These are phyloP conservation scores for Acaromyces ingoldii DNA, from an alignment of 1,284 basidiomycete genomes.

Conservation along the genomic window DNA sequence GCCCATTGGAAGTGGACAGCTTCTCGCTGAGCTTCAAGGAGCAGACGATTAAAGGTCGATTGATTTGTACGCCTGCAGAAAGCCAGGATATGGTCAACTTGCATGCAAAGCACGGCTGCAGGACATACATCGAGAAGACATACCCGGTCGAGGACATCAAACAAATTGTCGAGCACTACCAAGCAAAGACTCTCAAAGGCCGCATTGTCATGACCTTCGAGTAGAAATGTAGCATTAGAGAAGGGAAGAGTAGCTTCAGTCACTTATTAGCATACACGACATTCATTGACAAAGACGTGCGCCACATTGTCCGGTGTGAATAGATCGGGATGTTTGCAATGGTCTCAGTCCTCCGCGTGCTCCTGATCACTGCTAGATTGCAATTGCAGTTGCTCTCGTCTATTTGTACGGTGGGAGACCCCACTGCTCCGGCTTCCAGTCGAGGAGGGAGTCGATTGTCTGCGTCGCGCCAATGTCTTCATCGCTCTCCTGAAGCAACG, in stretches of 20 bases:
- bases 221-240: background rate
- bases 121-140: slow-evolving; percentile 37
- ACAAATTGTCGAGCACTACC: slow-evolving; percentile 34
- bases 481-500: slow-evolving; percentile 2
- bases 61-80: slow-evolving; percentile 41
- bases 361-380: too few relatives aligned
- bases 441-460: slow-evolving; percentile 37
- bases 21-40: slow-evolving; percentile 43
- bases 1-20: slow-evolving; percentile 31
- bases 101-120: slow-evolving; percentile 27
- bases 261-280: too few relatives aligned
- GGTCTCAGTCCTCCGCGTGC: too few relatives aligned
- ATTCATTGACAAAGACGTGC: too few relatives aligned
- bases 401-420: slow-evolving; percentile 39
- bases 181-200: slow-evolving; percentile 25
- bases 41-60: slow-evolving; percentile 35
- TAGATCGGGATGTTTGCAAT: too few relatives aligned
- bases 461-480: slow-evolving; percentile 39
- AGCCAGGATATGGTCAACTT: slow-evolving; percentile 38
- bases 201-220: slow-evolving; percentile 34
- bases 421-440: slow-evolving; percentile 45
- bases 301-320: too few relatives aligned
- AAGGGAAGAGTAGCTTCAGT: too few relatives aligned
- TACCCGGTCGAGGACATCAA: slow-evolving; percentile 36
- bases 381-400: too few relatives aligned